Evolutionary conservation across 2,329 filamentous ascomycete species (phyloP).

Genomic region (Sporothrix variecibatus): DNA sequence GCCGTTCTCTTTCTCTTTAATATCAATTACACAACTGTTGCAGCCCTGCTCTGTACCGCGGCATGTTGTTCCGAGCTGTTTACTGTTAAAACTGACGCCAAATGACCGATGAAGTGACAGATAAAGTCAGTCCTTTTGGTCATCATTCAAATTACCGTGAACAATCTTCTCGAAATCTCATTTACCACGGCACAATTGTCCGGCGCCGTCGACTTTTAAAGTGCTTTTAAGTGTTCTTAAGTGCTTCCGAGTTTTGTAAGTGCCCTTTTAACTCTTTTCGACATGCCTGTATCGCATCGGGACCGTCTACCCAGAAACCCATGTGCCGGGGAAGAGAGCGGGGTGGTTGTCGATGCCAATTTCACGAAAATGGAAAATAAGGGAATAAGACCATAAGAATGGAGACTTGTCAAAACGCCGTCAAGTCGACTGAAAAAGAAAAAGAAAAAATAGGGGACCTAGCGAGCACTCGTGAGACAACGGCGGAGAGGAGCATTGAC

Average conservation of each 20-base stretch:
- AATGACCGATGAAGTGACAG: not conserved
- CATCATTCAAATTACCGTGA: not conserved
- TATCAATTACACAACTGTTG: not conserved
- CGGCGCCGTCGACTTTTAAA: not conserved
- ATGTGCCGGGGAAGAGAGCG: not conserved
- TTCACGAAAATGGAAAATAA: not conserved
- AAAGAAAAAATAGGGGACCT: not conserved
- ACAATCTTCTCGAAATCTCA: not conserved
- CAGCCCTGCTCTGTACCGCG: not conserved
- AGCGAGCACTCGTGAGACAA: not conserved
- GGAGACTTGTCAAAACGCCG: not conserved
- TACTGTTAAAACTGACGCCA: not conserved
- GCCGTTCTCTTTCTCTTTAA: not conserved
- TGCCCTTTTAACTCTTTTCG: not conserved
- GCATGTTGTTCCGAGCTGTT: not conserved
- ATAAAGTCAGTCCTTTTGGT: not conserved
- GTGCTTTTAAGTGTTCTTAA: not conserved
- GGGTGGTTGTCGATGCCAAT: constrained; percentile 1
- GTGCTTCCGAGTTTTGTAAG: not conserved
- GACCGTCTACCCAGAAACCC: not conserved
- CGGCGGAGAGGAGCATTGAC: not conserved
- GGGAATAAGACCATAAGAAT: no score
- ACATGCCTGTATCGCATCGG: not conserved
- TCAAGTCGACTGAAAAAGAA: not conserved
- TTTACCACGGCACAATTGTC: not conserved